Percentiles rank a stretch among this genome's conserved stretches.
These are phyloP conservation scores for Solanum hybrid DNA, from an alignment of 305 asterid species.

Conservation along the genomic window DNA sequence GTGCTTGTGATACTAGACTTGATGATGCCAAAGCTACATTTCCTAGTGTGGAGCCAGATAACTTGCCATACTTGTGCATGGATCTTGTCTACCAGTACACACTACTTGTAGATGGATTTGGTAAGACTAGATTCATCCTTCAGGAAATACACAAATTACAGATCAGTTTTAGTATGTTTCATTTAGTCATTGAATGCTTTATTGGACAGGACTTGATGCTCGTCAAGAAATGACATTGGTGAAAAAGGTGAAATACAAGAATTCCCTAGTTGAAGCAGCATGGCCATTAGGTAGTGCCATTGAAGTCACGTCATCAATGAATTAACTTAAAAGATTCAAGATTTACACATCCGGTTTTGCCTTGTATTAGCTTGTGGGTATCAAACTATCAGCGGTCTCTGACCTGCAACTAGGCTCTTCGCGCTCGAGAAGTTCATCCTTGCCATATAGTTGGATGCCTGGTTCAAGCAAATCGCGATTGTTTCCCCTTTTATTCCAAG, in stretches of 20 bases:
- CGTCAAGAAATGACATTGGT: constrained; percentile 40
- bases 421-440: neutral
- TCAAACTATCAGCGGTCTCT: neutral
- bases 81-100: constrained; percentile 62
- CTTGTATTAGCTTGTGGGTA: neutral
- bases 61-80: constrained; percentile 65
- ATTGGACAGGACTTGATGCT: constrained; percentile 32
- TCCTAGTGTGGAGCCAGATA: constrained; percentile 26
- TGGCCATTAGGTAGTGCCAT: constrained; percentile 82
- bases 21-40: constrained; percentile 35
- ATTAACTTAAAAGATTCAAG: neutral
- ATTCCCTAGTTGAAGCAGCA: constrained; percentile 47
- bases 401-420: neutral
- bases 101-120: constrained; percentile 60
- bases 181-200: neutral
- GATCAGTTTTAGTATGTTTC: neutral
- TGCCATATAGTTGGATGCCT: neutral
- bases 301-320: constrained; percentile 28
- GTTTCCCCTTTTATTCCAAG: neutral
- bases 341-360: neutral
- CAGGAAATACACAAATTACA: neutral
- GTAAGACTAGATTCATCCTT: constrained; percentile 14
- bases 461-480: neutral
- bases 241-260: constrained; percentile 40
- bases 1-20: constrained; percentile 38